Base-by-base conservation (phyloP, 768 basidiomycete species). In the Suillus alpinus region DNA sequence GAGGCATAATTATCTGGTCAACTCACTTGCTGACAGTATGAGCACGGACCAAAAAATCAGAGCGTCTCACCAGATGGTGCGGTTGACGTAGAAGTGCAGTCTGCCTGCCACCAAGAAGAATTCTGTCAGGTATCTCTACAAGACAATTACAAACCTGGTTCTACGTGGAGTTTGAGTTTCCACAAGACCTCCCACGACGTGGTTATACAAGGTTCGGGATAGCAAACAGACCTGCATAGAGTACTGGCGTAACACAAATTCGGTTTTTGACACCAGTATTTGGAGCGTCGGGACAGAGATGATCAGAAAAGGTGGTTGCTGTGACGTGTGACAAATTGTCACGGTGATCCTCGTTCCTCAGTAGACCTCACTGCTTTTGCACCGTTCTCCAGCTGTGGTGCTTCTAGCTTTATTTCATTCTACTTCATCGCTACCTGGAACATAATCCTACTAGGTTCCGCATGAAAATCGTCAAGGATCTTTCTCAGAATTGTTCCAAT, bases 311-410 rank as follows among this genome's bases (percentile, higher is more conserved):
- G 40, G 57, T 50, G 41, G 66, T 73, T 55, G 63, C 60, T 65
- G 73, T 75, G 66, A 73, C 36, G 52, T 31, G 60, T 59, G 58
- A 59, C 31, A 3, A 6, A 6, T 18, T 31, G 58, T 61, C 59
- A 46, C 43, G 31, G 31, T 61, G 68, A 65, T 68, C 69, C 62
- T 64, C 60, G 62, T 66, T 60, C 57, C 63, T 50, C 29, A 31
- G 29, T 50, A 50, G 49, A 50, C 49, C 49, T 59, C 59, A 47
- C 56, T 43, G 56, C 50, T 58, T 56, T 62, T 57, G 40, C 41
- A 46, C 55, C 47, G 49, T 62, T 37, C 40, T 51, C 52, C 36
- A 49, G 41, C 34, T 51, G 59, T 53, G 40, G 26, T 20, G 41
- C 41, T 41, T 58, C 56, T 23, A 39, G 46, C 32, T 56, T 56